Base-by-base conservation (phyloP, 768 basidiomycete genomes). In the Amanita inopinata region DNA sequence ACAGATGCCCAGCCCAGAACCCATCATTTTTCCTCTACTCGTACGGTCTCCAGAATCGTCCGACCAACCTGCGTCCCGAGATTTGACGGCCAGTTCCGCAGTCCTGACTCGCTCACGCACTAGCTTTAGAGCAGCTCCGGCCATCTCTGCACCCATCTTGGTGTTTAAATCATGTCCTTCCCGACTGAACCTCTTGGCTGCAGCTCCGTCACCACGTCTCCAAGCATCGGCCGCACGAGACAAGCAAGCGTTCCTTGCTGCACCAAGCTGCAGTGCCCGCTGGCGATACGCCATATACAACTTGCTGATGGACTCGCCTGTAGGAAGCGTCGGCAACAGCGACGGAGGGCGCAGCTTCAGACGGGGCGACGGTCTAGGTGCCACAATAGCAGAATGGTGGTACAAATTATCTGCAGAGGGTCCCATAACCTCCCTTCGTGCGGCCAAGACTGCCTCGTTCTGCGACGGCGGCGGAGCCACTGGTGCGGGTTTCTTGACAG, bases 181-280 rank as follows among this genome's bases (percentile, higher is more conserved):
- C 31, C 88, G 70, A 49, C 84, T 88, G 64, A 94, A 98, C 35
- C 90, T 71, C 62, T 97, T 96, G 27, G 96, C 96, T 0, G 87
- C 84, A 0, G 93, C 91, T 2, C 94, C 94, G 51, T 99, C 96
- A 1, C 94, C 93, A 2, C 90, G 74, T 42, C 89, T 73, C 88
- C 91, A 99, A 2, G 93, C 91, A 53, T 96, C 92, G 2, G 96
- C 94, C 9, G 96, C 96, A 33, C 91, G 78, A 1, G 89, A 89
- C 19, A 99, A 70, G 59, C 89, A 96, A 11, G 90, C 90, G 53
- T 98, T 98, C 27, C 96, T 72, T 23, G 89, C 89, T 1, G 90
- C 86, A 38, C 94, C 96, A 17, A 97, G 78, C 53, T 96, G 86
- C 45, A 98, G 71, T 18, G 89, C 92, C 24, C 85, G 79, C 24